A percentile compares a stretch with the other conserved stretches of the same genome.
These are phyloP conservation scores for Nephelium lappaceum DNA, from an alignment of 345 rosid species.

Conservation along the genomic window DNA sequence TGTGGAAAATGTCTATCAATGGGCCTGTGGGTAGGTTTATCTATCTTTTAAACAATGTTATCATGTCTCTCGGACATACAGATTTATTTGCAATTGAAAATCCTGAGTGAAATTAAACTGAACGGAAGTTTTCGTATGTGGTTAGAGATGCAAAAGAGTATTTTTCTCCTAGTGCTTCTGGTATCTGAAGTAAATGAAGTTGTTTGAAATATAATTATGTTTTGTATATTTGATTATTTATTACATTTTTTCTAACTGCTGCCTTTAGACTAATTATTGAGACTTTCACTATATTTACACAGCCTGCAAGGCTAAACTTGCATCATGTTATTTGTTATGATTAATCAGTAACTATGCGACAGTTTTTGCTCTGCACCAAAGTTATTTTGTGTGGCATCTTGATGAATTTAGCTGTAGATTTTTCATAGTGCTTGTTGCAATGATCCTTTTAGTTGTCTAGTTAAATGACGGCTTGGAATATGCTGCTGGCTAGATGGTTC, in stretches of 20 bases:
- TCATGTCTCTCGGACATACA: slow-evolving; percentile 3
- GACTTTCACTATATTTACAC: not conserved
- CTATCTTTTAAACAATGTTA: not conserved
- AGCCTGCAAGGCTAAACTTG: not conserved
- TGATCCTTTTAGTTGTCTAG: not conserved
- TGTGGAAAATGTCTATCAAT: slow-evolving; percentile 79
- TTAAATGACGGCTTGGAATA: not conserved
- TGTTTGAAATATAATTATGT: not conserved
- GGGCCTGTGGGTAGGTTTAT: slow-evolving; percentile 86
- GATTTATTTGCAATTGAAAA: not conserved
- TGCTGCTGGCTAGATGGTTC: not conserved
- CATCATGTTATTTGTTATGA: not conserved
- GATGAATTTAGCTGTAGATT: not conserved
- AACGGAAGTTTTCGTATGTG: not conserved
- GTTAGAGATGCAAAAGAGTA: not conserved
- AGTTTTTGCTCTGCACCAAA: not conserved
- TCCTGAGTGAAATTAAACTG: not conserved
- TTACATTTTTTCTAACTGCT: not conserved
- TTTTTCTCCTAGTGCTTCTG: not conserved
- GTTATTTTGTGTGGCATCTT: not conserved
- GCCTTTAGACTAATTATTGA: not conserved
- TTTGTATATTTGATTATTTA: slow-evolving; percentile 6
- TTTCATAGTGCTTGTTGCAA: not conserved
- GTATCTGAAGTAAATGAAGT: not conserved
- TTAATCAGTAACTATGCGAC: not conserved